Conservation (phyloP, 2,329 filamentous ascomycete species). For the Xylaria hypoxylon region DNA sequence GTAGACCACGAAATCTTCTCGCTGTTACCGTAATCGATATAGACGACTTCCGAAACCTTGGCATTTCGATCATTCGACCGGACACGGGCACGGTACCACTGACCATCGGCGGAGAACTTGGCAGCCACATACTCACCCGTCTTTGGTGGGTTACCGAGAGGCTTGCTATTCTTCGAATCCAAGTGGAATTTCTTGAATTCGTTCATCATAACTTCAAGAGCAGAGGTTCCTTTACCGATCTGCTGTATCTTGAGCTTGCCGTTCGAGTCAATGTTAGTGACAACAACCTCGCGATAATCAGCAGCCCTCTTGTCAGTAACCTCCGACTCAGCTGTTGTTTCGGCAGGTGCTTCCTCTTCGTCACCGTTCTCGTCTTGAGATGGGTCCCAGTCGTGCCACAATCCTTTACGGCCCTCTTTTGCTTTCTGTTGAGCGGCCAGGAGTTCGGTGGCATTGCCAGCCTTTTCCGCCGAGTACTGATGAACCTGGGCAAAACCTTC, state of each 20-base stretch:
- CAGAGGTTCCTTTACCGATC: slow-evolving; percentile 85
- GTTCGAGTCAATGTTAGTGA: slow-evolving; percentile 88
- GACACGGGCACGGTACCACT: slow-evolving; percentile 95
- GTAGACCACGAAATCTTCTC: slow-evolving; percentile 88
- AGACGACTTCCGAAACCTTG: slow-evolving; percentile 90
- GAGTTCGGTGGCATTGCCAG: slow-evolving; percentile 87
- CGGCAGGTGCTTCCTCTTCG: slow-evolving; percentile 63
- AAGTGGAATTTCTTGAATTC: slow-evolving; percentile 92
- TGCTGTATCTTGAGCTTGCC: slow-evolving; percentile 92
- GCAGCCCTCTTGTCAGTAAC: slow-evolving; percentile 73
- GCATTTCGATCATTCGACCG: slow-evolving; percentile 91
- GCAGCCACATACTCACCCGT: slow-evolving; percentile 91
- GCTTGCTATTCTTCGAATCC: slow-evolving; percentile 80
- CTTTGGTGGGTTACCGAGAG: slow-evolving; percentile 82
- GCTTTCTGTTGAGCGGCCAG: slow-evolving; percentile 88
- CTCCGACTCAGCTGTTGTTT: slow-evolving; percentile 63
- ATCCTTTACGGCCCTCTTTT: slow-evolving; percentile 86
- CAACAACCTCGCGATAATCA: slow-evolving; percentile 93
- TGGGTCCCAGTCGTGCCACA: slow-evolving; percentile 97
- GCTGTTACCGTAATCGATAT: slow-evolving; percentile 96
- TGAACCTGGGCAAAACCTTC: slow-evolving; percentile 94
- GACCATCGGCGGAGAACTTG: slow-evolving; percentile 86
- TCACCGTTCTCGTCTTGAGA: slow-evolving; percentile 79
- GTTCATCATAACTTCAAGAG: slow-evolving; percentile 87
- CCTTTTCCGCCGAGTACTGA: slow-evolving; percentile 94